phyloP scores from a whole-genome alignment of 441 rosid genomes.

The Eruca vesicaria region DNA sequence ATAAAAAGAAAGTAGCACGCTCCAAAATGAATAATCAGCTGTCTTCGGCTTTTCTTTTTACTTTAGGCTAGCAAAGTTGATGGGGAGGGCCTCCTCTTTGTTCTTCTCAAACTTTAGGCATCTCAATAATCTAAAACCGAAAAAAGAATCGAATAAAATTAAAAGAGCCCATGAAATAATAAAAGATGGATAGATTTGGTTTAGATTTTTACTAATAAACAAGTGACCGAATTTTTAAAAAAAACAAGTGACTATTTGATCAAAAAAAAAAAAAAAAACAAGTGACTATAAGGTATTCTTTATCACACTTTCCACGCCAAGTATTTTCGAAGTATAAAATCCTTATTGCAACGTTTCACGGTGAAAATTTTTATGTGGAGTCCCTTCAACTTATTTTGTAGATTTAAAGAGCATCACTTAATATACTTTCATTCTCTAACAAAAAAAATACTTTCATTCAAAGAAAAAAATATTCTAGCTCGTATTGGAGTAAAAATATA shows the following conservation, averaged over 20 bases:
- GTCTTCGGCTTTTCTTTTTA: conserved; percentile 36
- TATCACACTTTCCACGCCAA: conserved; percentile 19
- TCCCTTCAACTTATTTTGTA: background rate
- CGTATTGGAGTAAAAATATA: background rate
- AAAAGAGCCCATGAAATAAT: conserved; percentile 31
- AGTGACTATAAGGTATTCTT: background rate
- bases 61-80: conserved; percentile 33
- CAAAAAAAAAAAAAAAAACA: too few relatives aligned
- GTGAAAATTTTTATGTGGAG: background rate
- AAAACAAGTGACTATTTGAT: too few relatives aligned
- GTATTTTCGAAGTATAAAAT: conserved; percentile 9
- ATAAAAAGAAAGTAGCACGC: conserved; percentile 23
- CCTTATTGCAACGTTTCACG: background rate
- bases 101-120: conserved; percentile 19
- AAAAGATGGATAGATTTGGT: conserved; percentile 29
- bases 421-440: too few relatives aligned
- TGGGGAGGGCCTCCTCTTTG: conserved; percentile 32
- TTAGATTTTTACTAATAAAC: conserved; percentile 21
- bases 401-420: background rate
- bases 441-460: background rate
- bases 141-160: conserved; percentile 21
- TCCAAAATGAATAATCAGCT: conserved; percentile 15
- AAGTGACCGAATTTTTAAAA: too few relatives aligned
- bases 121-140: conserved; percentile 1
- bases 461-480: background rate